Percentiles rank a stretch among this genome's conserved stretches.
Conservation (phyloP, 1,139 yeast genomes). For the Sugiyamaella castrensis region DNA sequence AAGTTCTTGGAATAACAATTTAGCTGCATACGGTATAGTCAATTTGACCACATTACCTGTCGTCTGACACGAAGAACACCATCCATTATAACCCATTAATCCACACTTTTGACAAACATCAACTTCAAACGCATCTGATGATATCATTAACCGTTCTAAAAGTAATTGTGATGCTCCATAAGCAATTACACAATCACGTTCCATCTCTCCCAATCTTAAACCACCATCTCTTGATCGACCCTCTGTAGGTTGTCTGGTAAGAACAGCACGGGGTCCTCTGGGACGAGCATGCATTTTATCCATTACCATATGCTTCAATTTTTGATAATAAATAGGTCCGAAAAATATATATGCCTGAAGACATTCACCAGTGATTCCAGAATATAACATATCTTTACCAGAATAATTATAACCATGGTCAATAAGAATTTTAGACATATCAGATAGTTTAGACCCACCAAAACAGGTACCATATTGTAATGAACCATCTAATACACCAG, state of each 20-base stretch:
- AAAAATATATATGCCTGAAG: conserved; percentile 96
- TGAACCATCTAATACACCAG: conserved; percentile 90
- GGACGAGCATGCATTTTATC: conserved; percentile 99
- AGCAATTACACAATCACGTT: conserved; percentile 98
- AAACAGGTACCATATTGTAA: conserved; percentile 97
- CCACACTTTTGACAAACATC: conserved; percentile 95
- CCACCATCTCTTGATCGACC: conserved; percentile 99
- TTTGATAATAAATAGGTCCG: conserved; percentile 97
- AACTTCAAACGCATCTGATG: conserved; percentile 97
- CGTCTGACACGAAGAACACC: conserved; percentile 95
- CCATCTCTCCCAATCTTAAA: conserved; percentile 98
- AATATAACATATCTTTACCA: conserved; percentile 95
- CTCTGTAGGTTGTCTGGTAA: conserved; percentile 98
- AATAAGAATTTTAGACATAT: conserved; percentile 89
- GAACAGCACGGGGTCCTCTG: conserved; percentile 96
- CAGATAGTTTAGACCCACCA: conserved; percentile 93
- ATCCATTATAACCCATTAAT: conserved; percentile 94
- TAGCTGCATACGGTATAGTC: conserved; percentile 98
- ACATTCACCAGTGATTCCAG: conserved; percentile 98
- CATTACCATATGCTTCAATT: conserved; percentile 96
- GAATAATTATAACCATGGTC: conserved; percentile 91
- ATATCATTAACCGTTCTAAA: conserved; percentile 90
- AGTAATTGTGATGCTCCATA: conserved; percentile 97
- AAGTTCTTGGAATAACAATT: conserved; percentile 90
- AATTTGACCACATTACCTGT: conserved; percentile 82